phyloP scores from a whole-genome alignment of 2,329 filamentous ascomycete species.

The Pseudogymnoascus sp. region DNA sequence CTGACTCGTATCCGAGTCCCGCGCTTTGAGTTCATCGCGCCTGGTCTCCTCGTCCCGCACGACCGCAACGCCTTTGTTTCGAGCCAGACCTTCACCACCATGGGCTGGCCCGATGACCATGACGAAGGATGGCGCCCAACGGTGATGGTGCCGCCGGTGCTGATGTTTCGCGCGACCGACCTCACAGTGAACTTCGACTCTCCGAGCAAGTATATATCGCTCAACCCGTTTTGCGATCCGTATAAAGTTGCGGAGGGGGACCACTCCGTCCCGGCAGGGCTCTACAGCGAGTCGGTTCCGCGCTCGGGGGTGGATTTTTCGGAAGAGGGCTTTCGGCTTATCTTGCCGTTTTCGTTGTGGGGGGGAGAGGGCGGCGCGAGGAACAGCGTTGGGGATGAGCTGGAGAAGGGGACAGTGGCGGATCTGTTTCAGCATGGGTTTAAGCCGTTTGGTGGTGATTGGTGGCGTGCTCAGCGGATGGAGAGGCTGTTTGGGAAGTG shows the following conservation, averaged over 20 bases:
- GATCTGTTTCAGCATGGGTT: conserved; percentile 12
- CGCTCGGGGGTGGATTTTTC: background rate
- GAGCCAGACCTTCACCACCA: background rate
- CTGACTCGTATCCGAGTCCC: background rate
- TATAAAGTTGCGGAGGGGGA: background rate
- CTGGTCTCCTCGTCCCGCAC: conserved; percentile 10
- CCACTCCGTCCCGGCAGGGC: conserved; percentile 8
- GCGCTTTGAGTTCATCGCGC: conserved; percentile 11
- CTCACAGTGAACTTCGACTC: background rate
- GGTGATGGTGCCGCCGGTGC: background rate
- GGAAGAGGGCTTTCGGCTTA: conserved; percentile 11
- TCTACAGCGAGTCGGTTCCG: conserved; percentile 8
- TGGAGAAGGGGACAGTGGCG: conserved; percentile 10
- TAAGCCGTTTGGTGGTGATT: conserved; percentile 12
- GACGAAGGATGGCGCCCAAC: no score
- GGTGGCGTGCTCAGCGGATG: conserved; percentile 9
- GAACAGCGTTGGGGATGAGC: conserved; percentile 8
- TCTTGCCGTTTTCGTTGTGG: conserved; percentile 9
- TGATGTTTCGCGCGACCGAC: background rate
- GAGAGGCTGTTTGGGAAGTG: conserved; percentile 12
- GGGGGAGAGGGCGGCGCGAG: conserved; percentile 1
- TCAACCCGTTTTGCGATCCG: background rate
- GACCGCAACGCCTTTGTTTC: background rate
- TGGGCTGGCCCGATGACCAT: background rate
- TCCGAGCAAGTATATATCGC: background rate